A percentile compares a stretch with the other conserved stretches of the same genome.
phyloP scores from a whole-genome alignment of 169 alveolate genomes.

The Cryptosporidium ubiquitum region DNA sequence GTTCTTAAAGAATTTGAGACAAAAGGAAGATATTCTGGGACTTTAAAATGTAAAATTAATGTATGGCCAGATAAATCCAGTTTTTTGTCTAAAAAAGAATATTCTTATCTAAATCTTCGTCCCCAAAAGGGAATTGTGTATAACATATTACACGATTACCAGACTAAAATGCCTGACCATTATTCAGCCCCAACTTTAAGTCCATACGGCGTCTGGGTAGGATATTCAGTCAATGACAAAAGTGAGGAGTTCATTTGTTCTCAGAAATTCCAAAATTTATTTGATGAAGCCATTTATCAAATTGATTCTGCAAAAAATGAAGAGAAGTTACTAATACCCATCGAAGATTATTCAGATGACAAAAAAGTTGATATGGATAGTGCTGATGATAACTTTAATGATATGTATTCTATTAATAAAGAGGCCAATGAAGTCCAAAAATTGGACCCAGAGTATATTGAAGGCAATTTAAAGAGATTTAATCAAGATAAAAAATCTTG shows the following conservation, averaged over 20 bases:
- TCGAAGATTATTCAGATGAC: background rate
- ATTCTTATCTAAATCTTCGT: constrained; percentile 62
- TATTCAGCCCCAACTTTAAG: constrained; percentile 72
- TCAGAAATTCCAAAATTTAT: background rate
- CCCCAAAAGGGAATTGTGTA: constrained; percentile 72
- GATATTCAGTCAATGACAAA: constrained; percentile 31
- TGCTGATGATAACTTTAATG: background rate
- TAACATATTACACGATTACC: constrained; percentile 52
- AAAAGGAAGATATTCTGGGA: constrained; percentile 40
- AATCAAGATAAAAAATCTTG: constrained; percentile 12
- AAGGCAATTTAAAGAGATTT: constrained; percentile 29
- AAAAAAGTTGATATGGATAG: background rate
- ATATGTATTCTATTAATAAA: background rate
- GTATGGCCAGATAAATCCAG: constrained; percentile 60
- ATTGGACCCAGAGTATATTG: constrained; percentile 11
- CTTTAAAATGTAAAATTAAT: constrained; percentile 24
- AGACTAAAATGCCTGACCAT: constrained; percentile 66
- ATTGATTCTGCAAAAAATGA: background rate
- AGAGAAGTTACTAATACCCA: background rate
- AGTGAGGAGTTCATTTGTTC: background rate
- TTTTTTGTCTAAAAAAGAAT: constrained; percentile 31
- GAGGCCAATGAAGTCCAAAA: background rate
- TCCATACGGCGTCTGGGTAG: constrained; percentile 71
- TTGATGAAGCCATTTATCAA: constrained; percentile 33
- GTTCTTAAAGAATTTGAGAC: constrained; percentile 6